Evolutionary conservation across 768 basidiomycete genomes (phyloP), one percentile per base, ranked within the genome.

Genomic region (Nidula microcarpa): DNA sequence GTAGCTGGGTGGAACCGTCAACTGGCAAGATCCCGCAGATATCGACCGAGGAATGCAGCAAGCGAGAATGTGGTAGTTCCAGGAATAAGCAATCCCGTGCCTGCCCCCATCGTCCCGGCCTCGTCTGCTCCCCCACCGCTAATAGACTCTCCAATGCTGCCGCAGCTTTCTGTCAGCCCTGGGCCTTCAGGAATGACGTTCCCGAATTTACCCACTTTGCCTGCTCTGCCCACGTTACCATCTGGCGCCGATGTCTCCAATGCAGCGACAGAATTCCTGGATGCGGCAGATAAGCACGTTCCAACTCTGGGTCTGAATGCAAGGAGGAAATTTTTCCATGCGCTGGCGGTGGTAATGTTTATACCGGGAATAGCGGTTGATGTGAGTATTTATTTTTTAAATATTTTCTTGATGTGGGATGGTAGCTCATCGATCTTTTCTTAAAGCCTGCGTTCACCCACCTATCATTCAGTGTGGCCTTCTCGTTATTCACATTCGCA

Each of bases 1-100:
- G 91, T 98, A 18, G 94, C 89, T 6, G 95, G 92, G 0, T 98
- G 97, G 97, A 94, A 85, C 66, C 78, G 94, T 48, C 95, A 97
- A 67, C 71, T 98, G 47, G 87, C 86, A 5, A 77, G 94, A 54
- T 84, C 87, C 1, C 75, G 93, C 53, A 76, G 83, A 57, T 86
- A 86, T 62, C 74, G 88, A 48, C 73, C 79, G 13, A 69, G 83
- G 58, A 76, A 73, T 55, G 64, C 64, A 53, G 60, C 67, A 18
- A 70, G 65, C 16, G 77, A 79, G 10, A 67, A 62, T 54, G 60
- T 71, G 34, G 63, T 62, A 33, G 65, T 63, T 49, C 64, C 68
- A 9, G 62, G 62, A 8, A 56, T 57, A 7, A 49, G 60, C 52
- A 65, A 67, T 37, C 62, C 50, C 37, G 11, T 50, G 51, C 32